Base-by-base conservation (phyloP, 1,139 yeast genomes). In the Suhomyces anneliseae region DNA sequence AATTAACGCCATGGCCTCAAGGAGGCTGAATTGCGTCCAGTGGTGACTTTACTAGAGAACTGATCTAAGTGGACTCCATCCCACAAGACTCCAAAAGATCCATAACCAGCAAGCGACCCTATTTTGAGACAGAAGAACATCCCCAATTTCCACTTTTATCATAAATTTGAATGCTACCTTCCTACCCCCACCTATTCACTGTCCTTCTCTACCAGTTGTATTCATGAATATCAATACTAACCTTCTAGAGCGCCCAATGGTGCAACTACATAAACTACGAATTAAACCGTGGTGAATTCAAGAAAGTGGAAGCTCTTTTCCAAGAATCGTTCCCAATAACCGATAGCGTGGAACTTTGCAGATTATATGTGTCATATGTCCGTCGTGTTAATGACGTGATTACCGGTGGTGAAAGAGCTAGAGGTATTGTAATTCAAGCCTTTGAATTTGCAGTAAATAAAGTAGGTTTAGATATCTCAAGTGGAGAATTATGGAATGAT, bases 401-500 rank as follows among this genome's bases (percentile, higher is more conserved):
- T 42, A 85, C 93, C 2, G 95, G 95, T 27, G 96, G 95, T 33
- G 95, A 88, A 57, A 83, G 81, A 54, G 95, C 96, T 0, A 76
- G 96, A 52, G 80, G 84, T 7, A 78, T 80, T 3, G 89, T 92
- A 9, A 74, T 85, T 27, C 87, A 85, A 60, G 96, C 97, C 0
- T 93, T 85, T 62, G 96, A 90, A 54, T 83, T 87, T 63, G 96
- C 96, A 2, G 73, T 89, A 32, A 82, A 78, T 37, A 79, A 84
- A 52, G 90, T 92, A 33, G 95, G 96, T 1, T 72, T 83, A 44
- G 99, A 93, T 63, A 79, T 87, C 8, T 75, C 78, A 38, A 81
- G 93, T 40, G 87, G 87, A 32, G 74, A 74, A 2, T 70, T 93
- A 45, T 93, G 97, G 97, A 76, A 77, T 43, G 96, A 89, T 58